These are phyloP conservation scores for Colletotrichum aenigma DNA, from an alignment of 2,329 filamentous ascomycete species.

Conservation along the genomic window DNA sequence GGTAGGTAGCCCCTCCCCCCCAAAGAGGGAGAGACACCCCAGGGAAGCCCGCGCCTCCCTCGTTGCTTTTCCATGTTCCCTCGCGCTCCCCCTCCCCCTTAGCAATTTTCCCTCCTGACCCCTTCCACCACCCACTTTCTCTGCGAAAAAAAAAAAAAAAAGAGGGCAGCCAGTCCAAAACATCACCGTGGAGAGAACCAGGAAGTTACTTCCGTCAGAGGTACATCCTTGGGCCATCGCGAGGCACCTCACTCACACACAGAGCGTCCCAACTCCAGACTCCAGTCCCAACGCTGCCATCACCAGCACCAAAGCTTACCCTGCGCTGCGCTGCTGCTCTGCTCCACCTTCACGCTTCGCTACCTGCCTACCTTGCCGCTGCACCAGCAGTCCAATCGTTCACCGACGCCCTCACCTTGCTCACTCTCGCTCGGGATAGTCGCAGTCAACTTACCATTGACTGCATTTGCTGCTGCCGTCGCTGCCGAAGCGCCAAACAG, in stretches of 20 bases:
- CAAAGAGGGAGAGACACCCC: background rate
- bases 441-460: background rate
- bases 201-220: constrained; percentile 45
- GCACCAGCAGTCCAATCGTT: background rate
- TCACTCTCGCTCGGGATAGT: background rate
- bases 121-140: constrained; percentile 20
- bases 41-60: constrained; percentile 6
- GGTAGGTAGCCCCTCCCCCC: background rate
- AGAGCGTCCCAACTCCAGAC: constrained; percentile 9
- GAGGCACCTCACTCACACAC: background rate
- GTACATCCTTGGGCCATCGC: constrained; percentile 34
- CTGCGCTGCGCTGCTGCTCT: background rate
- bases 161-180: constrained; percentile 40
- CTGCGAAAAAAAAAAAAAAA: constrained; percentile 26
- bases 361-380: background rate
- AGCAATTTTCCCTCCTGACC: constrained; percentile 19
- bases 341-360: background rate
- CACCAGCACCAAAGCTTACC: background rate
- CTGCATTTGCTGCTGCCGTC: background rate
- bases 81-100: constrained; percentile 7
- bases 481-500: background rate
- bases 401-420: background rate
- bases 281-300: background rate
- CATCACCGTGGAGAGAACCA: constrained; percentile 35
- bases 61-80: constrained; percentile 21